Conservation (phyloP, 2,329 filamentous ascomycete species). For the Penicillium verrucosum region DNA sequence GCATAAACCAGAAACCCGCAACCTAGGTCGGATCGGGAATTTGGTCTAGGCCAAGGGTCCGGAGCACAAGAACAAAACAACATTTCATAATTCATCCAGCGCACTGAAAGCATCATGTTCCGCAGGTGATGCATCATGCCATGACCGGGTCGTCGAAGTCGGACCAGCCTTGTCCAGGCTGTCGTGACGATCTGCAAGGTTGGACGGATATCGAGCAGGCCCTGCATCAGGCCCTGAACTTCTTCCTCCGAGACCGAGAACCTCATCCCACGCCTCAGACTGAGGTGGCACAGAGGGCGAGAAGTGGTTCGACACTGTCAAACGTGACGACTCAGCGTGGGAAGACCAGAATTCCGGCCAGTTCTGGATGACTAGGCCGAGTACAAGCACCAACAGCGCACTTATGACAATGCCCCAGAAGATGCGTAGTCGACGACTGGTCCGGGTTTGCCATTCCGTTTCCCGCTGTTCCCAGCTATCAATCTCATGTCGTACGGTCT, state of each 20-base stretch:
- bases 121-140: slow-evolving; percentile 9
- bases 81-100: slow-evolving; percentile 31
- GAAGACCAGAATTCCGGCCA: slow-evolving; percentile 15
- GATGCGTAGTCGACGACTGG: slow-evolving; percentile 39
- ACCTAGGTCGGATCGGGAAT: neutral
- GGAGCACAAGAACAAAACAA: neutral
- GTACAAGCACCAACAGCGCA: slow-evolving; percentile 27
- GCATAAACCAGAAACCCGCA: slow-evolving; percentile 1
- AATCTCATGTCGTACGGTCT: slow-evolving; percentile 39
- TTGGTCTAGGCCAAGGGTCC: neutral
- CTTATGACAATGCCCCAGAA: slow-evolving; percentile 34
- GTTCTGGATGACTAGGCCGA: slow-evolving; percentile 30
- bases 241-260: neutral
- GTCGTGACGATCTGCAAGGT: slow-evolving; percentile 20
- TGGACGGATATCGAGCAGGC: slow-evolving; percentile 19
- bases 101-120: slow-evolving; percentile 26
- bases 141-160: neutral
- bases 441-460: slow-evolving; percentile 40
- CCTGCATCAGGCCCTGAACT: neutral
- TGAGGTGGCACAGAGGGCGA: slow-evolving; percentile 5
- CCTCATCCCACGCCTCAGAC: slow-evolving; percentile 6
- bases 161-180: slow-evolving; percentile 8
- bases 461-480: slow-evolving; percentile 44
- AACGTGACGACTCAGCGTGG: slow-evolving; percentile 1
- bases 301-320: slow-evolving; percentile 15